Conservation (phyloP, 1,284 basidiomycete species). For the Phellinidium pouzarii region DNA sequence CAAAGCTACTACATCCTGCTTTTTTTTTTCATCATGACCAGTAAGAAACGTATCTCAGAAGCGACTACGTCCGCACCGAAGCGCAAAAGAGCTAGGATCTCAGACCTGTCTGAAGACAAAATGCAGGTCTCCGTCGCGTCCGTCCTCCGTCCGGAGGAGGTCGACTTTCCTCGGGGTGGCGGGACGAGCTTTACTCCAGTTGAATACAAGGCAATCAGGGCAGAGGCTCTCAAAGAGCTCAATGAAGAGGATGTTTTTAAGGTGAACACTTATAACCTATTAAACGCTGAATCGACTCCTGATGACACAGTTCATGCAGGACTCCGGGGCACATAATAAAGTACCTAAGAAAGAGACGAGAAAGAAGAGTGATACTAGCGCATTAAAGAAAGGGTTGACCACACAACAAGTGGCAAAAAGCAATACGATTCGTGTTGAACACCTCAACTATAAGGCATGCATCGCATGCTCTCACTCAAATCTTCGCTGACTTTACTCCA, state of each 20-base stretch:
- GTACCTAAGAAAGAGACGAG: slow-evolving; percentile 26
- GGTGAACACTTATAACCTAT: slow-evolving; percentile 29
- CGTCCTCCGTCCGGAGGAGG: slow-evolving; percentile 58
- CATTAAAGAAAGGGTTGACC: slow-evolving; percentile 7
- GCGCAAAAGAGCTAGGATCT: slow-evolving; percentile 11
- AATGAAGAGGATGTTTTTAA: slow-evolving; percentile 69
- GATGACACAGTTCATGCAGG: slow-evolving; percentile 16
- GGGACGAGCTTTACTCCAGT: slow-evolving; percentile 79
- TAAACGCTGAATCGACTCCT: background rate
- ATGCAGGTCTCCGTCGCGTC: slow-evolving; percentile 24
- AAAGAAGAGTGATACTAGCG: slow-evolving; percentile 11
- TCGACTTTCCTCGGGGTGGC: slow-evolving; percentile 93
- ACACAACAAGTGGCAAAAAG: slow-evolving; percentile 24
- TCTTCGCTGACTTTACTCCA: slow-evolving; percentile 27
- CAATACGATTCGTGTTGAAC: slow-evolving; percentile 70
- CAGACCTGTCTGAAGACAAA: slow-evolving; percentile 5
- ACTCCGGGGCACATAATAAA: slow-evolving; percentile 23
- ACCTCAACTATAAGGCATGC: slow-evolving; percentile 87
- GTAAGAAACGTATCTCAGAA: slow-evolving; percentile 12
- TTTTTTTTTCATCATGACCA: slow-evolving; percentile 5
- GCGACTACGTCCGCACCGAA: background rate
- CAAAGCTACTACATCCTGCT: background rate
- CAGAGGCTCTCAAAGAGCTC: slow-evolving; percentile 82
- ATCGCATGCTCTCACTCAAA: background rate
- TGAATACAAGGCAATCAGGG: slow-evolving; percentile 83